Evolutionary conservation across 139 green algal genomes (phyloP).

Genomic region (Coelastrella sp.): DNA sequence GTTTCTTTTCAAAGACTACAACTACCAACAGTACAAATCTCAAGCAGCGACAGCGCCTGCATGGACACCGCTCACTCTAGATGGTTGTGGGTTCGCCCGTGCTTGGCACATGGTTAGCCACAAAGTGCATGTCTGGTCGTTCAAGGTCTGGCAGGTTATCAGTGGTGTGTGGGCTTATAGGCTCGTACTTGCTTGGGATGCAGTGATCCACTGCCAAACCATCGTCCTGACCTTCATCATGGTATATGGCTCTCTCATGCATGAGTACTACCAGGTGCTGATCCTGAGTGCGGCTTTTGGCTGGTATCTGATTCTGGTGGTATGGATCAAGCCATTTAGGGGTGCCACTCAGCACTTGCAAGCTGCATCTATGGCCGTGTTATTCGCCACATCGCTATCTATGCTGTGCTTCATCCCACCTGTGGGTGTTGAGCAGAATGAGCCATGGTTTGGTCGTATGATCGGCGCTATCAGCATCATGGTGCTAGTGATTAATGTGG

Average conservation of each 20-base stretch:
- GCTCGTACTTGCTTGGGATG: not conserved
- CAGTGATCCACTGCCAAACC: conserved; percentile 2
- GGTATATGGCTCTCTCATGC: not conserved
- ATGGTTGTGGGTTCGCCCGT: not conserved
- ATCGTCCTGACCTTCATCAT: not conserved
- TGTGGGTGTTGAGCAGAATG: not conserved
- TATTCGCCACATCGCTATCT: not conserved
- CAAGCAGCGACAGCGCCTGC: not conserved
- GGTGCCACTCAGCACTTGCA: not conserved
- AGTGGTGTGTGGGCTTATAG: not conserved
- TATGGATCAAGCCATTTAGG: not conserved
- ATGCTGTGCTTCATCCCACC: not conserved
- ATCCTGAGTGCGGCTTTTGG: not conserved
- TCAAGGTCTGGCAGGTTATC: not conserved
- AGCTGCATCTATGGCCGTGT: not conserved
- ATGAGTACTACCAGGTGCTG: conserved; percentile 35
- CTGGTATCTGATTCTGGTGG: not conserved
- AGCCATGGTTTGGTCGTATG: not conserved
- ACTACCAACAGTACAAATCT: not conserved
- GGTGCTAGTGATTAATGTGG: too few relatives aligned
- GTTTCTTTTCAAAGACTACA: not conserved
- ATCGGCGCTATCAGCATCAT: too few relatives aligned
- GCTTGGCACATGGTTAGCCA: not conserved
- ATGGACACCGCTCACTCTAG: not conserved
- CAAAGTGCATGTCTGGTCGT: not conserved